Base-by-base conservation (phyloP, 768 basidiomycete species). In the Tylopilus rubrobrunneus region DNA sequence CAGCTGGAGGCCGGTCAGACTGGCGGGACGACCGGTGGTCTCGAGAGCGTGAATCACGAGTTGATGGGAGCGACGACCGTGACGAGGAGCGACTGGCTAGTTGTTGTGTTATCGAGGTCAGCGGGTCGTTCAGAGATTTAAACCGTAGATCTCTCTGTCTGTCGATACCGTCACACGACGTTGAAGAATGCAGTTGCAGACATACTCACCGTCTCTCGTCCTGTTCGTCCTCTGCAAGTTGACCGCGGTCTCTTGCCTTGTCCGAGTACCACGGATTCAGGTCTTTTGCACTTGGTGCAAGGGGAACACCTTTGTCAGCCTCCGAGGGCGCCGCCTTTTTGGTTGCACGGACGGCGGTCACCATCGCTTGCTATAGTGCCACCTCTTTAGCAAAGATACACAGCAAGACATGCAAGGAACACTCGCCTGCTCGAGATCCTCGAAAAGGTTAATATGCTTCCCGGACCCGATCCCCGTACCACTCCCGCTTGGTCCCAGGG, bases 361-460 rank as follows among this genome's bases (percentile, higher is more conserved):
- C 65, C 21, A 78, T 71, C 5, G 78, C 72, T 56, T 74, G 78
- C 77, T 80, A 66, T 28, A 31, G 17, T 21, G 5, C 14, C n/a
- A 56, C 19, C 3, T 29, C 6, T 19, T 59, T 2, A 53, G 44
- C 42, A 52, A 52, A 31, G 9, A 7, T 12, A 33, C 4, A 5
- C n/a, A 29, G 42, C 21, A 27, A 8, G 46, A 25, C 23, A 42
- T 29, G 14, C 19, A 34, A 23, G 9, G 17, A 33, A 46, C 23
- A 57, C 76, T 17, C 49, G 86, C 88, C 58, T 83, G 77, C 62
- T 92, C 90, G n/a, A 92, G 59, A 62, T 91, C 89, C 59, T 87
- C 85, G 58, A 92, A 92, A 48, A 93, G 71, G 64, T 92, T 92
- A 69, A 92, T 89, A 61, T 93, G 90, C 1, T 86, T 85, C 34